Base-by-base conservation (phyloP, 129 eudicot species). In the Lactuca saligna region DNA sequence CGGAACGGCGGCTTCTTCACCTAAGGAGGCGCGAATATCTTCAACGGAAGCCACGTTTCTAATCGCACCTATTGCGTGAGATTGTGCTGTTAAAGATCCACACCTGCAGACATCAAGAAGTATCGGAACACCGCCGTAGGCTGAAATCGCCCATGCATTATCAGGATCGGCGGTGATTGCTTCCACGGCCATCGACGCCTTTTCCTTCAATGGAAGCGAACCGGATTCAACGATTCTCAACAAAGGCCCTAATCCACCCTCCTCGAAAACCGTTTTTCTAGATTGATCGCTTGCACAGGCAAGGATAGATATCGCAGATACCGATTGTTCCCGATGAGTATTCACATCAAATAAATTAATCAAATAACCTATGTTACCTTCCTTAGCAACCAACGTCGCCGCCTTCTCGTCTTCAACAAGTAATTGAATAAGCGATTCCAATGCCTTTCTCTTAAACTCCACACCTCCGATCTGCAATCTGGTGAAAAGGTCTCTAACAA, bases 131-230 rank as follows among this genome's bases (percentile, higher is more conserved):
- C 97, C 97, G 5, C 95, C 85, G 74, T 90, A 90, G 0, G 97
- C 97, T 3, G 91, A 75, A 73, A 90, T 66, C 50, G 97, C 95
- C 95, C 97, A 90, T 3, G 88, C 97, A 29, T 90, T 86, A 48
- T 87, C 97, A 14, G 82, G 68, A 79, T 90, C 95, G 17, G 87
- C 82, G 13, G 91, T 90, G 20, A 90, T 86, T 3, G 84, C 69
- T 65, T 90, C 97, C 2, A 90, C 88, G 2, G 97, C 95, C 85
- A 82, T 78, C 7, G 79, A 70, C 12, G 97, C 97, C 38, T 80
- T 87, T 37, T 90, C 97, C 78, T 86, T 90, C 74, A 76, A 64
- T 2, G 53, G 71, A 37, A 68, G 38, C 8, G 95, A 82, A 31
- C 95, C 77, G 2, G 88, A 80, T 61, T 90, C 95, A 4, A 84